Evolutionary conservation across 352 stramenopile species (phyloP).

Genomic region (Pythium insidiosum): DNA sequence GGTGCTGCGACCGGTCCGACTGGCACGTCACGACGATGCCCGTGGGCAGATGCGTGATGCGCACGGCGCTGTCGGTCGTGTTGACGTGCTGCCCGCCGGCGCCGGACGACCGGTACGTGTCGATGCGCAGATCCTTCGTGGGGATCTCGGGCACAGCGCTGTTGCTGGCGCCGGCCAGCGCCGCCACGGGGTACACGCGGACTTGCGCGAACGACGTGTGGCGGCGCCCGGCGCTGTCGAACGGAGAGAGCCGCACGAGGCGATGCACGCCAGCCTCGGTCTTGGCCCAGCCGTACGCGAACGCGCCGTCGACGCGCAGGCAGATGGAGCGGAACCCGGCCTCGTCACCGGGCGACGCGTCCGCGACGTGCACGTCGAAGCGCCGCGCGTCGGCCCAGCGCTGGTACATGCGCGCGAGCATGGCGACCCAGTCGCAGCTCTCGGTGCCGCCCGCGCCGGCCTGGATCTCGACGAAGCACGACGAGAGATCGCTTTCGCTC

Average conservation of each 20-base stretch:
- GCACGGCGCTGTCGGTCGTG: conserved; percentile 94
- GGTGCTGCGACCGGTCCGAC: conserved; percentile 90
- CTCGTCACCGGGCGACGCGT: conserved; percentile 80
- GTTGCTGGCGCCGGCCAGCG: conserved; percentile 16
- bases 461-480: conserved; percentile 78
- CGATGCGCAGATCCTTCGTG: conserved; percentile 88
- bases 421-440: conserved; percentile 94
- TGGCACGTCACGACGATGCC: conserved; percentile 92
- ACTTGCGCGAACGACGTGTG: conserved; percentile 95
- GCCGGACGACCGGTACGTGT: conserved; percentile 90
- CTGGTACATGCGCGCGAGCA: conserved; percentile 95
- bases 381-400: conserved; percentile 38
- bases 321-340: conserved; percentile 61
- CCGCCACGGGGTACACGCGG: conserved; percentile 58
- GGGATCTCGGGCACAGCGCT: conserved; percentile 37
- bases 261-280: conserved; percentile 94
- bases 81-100: conserved; percentile 97
- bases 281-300: conserved; percentile 91
- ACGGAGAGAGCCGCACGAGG: conserved; percentile 92
- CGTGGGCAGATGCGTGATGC: conserved; percentile 93
- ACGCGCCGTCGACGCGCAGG: conserved; percentile 48
- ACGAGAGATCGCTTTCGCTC: conserved; percentile 39
- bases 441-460: conserved; percentile 90
- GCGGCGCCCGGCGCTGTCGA: conserved; percentile 89
- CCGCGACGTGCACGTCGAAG: conserved; percentile 75